These are phyloP conservation scores for Elsinoe necatrix DNA, from an alignment of 2,329 filamentous ascomycete genomes.

Conservation along the genomic window DNA sequence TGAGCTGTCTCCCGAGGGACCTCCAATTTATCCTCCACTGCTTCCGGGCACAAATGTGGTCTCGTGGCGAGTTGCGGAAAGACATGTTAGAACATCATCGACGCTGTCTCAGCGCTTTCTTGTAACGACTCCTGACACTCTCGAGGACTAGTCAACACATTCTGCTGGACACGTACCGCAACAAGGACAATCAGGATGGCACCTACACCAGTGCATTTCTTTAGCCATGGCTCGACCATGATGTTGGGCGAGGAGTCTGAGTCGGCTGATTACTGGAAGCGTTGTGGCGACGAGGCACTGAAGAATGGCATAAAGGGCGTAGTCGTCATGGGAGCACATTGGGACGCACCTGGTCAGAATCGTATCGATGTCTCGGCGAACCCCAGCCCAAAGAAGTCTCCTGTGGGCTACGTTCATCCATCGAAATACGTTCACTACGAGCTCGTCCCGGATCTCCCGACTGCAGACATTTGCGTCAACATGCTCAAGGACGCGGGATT, in stretches of 20 bases:
- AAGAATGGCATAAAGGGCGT: slow-evolving; percentile 52
- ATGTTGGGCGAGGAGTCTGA: slow-evolving; percentile 57
- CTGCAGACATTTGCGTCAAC: slow-evolving; percentile 42
- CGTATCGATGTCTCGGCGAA: slow-evolving; percentile 54
- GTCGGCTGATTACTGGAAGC: slow-evolving; percentile 58
- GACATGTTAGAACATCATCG: not conserved
- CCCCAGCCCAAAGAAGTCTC: slow-evolving; percentile 51
- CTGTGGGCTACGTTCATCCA: slow-evolving; percentile 59
- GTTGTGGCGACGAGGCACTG: slow-evolving; percentile 55
- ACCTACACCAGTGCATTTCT: slow-evolving; percentile 53
- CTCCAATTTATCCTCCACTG: not conserved
- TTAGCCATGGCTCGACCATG: slow-evolving; percentile 63
- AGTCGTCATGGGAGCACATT: slow-evolving; percentile 63
- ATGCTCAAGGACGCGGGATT: slow-evolving; percentile 47
- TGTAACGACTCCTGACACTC: not conserved
- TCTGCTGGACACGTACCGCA: not conserved
- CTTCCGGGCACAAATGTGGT: not conserved
- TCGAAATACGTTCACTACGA: slow-evolving; percentile 56
- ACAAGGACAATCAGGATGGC: slow-evolving; percentile 14
- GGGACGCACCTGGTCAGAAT: slow-evolving; percentile 47
- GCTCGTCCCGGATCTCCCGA: slow-evolving; percentile 51
- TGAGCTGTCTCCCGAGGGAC: not conserved
- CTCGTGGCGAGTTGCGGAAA: not conserved
- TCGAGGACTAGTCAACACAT: not conserved
- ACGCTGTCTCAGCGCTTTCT: not conserved